phyloP scores from a whole-genome alignment of 176 grass and related monocot genomes.

The Carex kokanica region DNA sequence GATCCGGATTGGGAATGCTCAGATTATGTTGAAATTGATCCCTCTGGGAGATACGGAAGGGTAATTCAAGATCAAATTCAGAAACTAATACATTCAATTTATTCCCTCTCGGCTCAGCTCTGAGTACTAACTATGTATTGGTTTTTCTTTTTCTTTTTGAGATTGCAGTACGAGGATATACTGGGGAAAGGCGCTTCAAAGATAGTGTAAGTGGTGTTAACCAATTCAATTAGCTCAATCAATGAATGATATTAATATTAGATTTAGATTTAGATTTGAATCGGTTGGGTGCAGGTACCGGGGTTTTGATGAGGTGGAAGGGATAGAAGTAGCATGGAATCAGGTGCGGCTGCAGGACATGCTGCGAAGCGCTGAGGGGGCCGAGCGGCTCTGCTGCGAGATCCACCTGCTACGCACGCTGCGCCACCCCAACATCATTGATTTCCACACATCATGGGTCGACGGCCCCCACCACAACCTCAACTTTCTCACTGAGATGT shows the following conservation, averaged over 20 bases:
- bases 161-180: constrained; percentile 65
- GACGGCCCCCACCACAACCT: constrained; percentile 73
- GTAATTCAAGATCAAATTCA: constrained; percentile 27
- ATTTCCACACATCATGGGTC: constrained; percentile 96
- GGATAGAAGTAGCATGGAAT: constrained; percentile 98
- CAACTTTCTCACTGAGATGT: constrained; percentile 99
- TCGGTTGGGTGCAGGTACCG: constrained; percentile 49
- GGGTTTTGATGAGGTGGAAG: constrained; percentile 88
- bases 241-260: not conserved
- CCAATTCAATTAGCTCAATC: too few relatives aligned
- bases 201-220: constrained; percentile 77
- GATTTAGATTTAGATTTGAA: not conserved
- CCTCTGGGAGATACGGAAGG: constrained; percentile 88
- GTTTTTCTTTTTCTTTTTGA: not conserved
- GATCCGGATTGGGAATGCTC: constrained; percentile 29
- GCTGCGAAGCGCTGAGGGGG: constrained; percentile 70
- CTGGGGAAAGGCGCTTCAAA: constrained; percentile 97
- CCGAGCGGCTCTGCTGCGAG: constrained; percentile 95
- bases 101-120: too few relatives aligned
- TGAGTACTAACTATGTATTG: too few relatives aligned
- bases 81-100: too few relatives aligned
- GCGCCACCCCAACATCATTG: constrained; percentile 93
- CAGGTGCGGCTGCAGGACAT: constrained; percentile 93
- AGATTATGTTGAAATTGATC: constrained; percentile 87
- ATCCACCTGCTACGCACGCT: constrained; percentile 97